Conservation (phyloP, 139 green algal genomes). For the Ulvella scutata region DNA sequence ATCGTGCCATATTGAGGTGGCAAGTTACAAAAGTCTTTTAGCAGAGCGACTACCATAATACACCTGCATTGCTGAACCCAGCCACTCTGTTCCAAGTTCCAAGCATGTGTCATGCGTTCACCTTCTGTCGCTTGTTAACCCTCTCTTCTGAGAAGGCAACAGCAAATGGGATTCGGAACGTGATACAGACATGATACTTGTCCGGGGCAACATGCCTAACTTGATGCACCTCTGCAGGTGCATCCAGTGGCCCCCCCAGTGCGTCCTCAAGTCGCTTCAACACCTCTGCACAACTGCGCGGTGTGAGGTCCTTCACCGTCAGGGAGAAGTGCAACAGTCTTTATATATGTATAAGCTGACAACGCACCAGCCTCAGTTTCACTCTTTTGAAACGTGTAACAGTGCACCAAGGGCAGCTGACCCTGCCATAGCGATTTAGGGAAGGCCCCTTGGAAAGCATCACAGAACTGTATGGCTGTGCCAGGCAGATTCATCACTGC, state of each 20-base stretch:
- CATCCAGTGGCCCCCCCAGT: slow-evolving; percentile 43
- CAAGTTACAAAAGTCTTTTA: too few species aligned
- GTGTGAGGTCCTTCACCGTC: background rate
- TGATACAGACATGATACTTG: slow-evolving; percentile 85
- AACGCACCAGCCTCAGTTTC: slow-evolving; percentile 49
- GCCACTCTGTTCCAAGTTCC: too few species aligned
- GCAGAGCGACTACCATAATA: too few species aligned
- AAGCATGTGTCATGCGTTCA: too few species aligned
- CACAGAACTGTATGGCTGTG: slow-evolving; percentile 74
- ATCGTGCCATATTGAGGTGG: too few species aligned
- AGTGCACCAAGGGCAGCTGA: slow-evolving; percentile 70
- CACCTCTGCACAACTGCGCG: slow-evolving; percentile 26
- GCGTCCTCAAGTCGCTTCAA: slow-evolving; percentile 29
- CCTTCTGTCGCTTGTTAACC: too few species aligned
- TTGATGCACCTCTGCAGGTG: slow-evolving; percentile 23
- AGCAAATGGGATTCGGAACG: slow-evolving; percentile 55
- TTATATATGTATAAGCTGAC: background rate
- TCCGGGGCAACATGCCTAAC: slow-evolving; percentile 83
- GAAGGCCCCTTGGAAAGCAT: slow-evolving; percentile 62
- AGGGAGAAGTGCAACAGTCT: background rate
- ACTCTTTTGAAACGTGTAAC: slow-evolving; percentile 74
- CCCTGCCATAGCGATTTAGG: slow-evolving; percentile 33
- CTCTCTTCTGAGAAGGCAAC: slow-evolving; percentile 34
- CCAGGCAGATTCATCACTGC: slow-evolving; percentile 90
- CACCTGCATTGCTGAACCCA: too few species aligned